Evolutionary conservation across 2,329 filamentous ascomycete genomes (phyloP).

Genomic region (Aspergillus chevalieri): DNA sequence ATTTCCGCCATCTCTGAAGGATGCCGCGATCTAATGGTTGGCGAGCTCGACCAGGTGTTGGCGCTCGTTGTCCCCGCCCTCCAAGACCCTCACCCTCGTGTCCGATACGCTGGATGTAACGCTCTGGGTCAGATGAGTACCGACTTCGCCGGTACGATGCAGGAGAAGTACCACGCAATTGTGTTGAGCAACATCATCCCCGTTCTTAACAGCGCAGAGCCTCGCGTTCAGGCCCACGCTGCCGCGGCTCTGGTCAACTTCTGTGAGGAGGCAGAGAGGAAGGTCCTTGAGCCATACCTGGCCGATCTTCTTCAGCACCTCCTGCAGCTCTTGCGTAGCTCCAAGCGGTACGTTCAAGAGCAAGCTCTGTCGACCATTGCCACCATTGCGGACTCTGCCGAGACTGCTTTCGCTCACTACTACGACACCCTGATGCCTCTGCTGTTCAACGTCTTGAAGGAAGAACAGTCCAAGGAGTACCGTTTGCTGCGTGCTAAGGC

Average conservation of each 20-base stretch:
- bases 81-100: conserved; percentile 82
- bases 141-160: conserved; percentile 96
- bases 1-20: conserved; percentile 98
- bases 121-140: conserved; percentile 99
- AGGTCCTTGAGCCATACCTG: conserved; percentile 84
- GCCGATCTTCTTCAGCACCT: conserved; percentile 79
- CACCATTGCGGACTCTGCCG: conserved; percentile 96
- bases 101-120: conserved; percentile 96
- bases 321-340: conserved; percentile 79
- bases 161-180: conserved; percentile 83
- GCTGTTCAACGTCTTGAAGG: conserved; percentile 78
- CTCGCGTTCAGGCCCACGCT: conserved; percentile 91
- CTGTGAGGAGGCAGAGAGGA: conserved; percentile 95
- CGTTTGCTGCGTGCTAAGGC: conserved; percentile 88
- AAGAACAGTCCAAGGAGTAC: conserved; percentile 91
- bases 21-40: conserved; percentile 91
- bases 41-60: conserved; percentile 87
- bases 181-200: conserved; percentile 89
- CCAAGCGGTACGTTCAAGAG: conserved; percentile 94
- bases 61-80: conserved; percentile 91
- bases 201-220: conserved; percentile 81
- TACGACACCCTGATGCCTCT: conserved; percentile 95
- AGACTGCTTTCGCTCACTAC: conserved; percentile 89
- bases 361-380: conserved; percentile 96
- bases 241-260: conserved; percentile 98